Base-by-base conservation (phyloP, 768 basidiomycete genomes). In the Pseudohyphozyma bogoriensis region DNA sequence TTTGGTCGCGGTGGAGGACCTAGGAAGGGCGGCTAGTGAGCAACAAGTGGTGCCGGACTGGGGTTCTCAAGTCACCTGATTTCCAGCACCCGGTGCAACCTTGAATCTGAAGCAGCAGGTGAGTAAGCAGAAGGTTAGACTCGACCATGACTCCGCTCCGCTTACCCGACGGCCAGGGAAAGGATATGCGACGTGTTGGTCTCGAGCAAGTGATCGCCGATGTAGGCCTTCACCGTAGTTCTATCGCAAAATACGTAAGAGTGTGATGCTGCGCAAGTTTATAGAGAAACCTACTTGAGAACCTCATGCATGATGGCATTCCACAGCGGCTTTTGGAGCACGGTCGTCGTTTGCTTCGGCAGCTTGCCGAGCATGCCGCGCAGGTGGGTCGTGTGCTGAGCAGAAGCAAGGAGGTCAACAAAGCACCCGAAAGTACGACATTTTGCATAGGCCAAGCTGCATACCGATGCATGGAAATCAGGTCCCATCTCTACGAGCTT, bases 291-390 rank as follows among this genome's bases (percentile, higher is more conserved):
- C 37, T 37, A 37, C 51, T 40, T 40, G 10, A 53, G 26, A 15
- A 40, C 29, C 26, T 53, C 36, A 22, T 39, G 36, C 36, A 37
- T 39, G 24, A 53, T 13, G 6, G n/a, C n/a, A 18, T n/a, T 24
- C 51, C 51, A 53, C 4, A 53, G 36, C 4, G 51, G 51, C 26
- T 53, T 36, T 26, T 26, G 36, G 5, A 53, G 28, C 12, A 53
- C 37, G 22, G 16, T 18, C 26, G 36, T 28, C 24, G 22, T 15
- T 16, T 40, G 36, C 37, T 53, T 26, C n/a, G 51, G 51, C 10
- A 53, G 6, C 51, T 39, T 39, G 12, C 51, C 51, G 51, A 53
- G 51, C 51, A 53, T 53, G 4, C 51, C 51, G 26, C 51, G 51
- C 12, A 53, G 51, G 37, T 53, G 51, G 26, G 10, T 26, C 12